Conservation (phyloP, 75 land plant genomes). For the Gnetum montanum region DNA sequence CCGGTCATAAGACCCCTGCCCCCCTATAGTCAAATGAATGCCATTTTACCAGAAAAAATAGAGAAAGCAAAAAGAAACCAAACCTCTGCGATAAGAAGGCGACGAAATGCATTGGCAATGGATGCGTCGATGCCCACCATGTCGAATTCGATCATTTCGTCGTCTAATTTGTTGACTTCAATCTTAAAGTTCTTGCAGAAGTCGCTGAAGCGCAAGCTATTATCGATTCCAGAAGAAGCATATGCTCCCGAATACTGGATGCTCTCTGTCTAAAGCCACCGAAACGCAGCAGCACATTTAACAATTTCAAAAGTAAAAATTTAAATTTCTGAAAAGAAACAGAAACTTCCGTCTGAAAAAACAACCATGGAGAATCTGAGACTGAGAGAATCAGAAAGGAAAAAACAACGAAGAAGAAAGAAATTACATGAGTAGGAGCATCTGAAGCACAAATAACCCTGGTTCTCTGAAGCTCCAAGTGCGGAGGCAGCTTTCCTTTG, state of each 20-base stretch:
- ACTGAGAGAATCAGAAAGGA: too few species aligned
- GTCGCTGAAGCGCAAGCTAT: slow-evolving; percentile 43
- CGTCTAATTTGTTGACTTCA: slow-evolving; percentile 46
- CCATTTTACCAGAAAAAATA: too few species aligned
- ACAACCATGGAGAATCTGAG: too few species aligned
- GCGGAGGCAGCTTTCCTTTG: slow-evolving; percentile 54
- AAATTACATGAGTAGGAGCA: slow-evolving; percentile 70
- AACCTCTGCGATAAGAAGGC: slow-evolving; percentile 97
- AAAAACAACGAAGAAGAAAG: neutral
- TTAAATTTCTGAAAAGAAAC: too few species aligned
- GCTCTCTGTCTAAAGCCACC: slow-evolving; percentile 69
- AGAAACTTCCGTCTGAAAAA: too few species aligned
- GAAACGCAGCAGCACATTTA: too few species aligned
- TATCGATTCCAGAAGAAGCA: slow-evolving; percentile 67
- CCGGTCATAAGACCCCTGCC: too few species aligned
- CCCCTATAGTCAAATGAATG: too few species aligned
- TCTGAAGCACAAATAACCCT: slow-evolving; percentile 73
- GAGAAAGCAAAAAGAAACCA: too few species aligned
- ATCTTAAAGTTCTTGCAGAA: slow-evolving; percentile 58
- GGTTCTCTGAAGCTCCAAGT: slow-evolving; percentile 77
- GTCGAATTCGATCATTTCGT: slow-evolving; percentile 92
- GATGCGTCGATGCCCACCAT: slow-evolving; percentile 95
- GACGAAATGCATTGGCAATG: slow-evolving; percentile 86
- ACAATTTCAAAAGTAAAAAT: too few species aligned
- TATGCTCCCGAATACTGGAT: slow-evolving; percentile 86